Percentiles rank a stretch among this genome's conserved stretches.
Conservation (phyloP, 495 filamentous ascomycete genomes). For the Podospora tetraspora region DNA sequence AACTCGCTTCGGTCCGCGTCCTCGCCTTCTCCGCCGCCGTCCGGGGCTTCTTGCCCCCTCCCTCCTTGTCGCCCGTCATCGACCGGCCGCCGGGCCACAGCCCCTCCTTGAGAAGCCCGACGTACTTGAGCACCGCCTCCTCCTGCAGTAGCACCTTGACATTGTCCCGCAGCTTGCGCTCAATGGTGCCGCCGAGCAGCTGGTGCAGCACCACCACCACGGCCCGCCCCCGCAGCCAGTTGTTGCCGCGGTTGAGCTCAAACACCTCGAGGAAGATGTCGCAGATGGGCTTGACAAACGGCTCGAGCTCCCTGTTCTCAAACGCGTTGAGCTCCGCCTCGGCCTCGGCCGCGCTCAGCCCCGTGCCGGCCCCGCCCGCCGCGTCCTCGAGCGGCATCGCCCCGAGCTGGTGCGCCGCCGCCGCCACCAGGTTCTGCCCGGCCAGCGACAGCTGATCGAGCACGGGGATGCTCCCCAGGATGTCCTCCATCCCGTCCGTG, state of each 20-base stretch:
- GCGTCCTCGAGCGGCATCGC: constrained; percentile 39
- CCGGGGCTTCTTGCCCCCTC: constrained; percentile 48
- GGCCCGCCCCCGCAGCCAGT: constrained; percentile 88
- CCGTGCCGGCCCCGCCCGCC: constrained; percentile 44
- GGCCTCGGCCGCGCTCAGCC: constrained; percentile 74
- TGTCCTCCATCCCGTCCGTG: constrained; percentile 96
- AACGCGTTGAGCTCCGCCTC: constrained; percentile 94
- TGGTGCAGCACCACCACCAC: constrained; percentile 89
- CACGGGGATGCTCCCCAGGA: constrained; percentile 88
- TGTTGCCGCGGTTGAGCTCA: constrained; percentile 88
- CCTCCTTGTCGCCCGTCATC: constrained; percentile 21
- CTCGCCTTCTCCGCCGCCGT: constrained; percentile 62
- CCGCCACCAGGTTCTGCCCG: constrained; percentile 86
- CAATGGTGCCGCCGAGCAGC: constrained; percentile 85
- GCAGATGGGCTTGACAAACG: constrained; percentile 97
- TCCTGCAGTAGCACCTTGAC: constrained; percentile 65
- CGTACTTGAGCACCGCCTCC: constrained; percentile 69
- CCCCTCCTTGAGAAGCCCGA: constrained; percentile 60
- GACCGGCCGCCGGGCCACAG: constrained; percentile 68
- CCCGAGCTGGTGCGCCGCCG: constrained; percentile 72
- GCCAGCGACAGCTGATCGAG: constrained; percentile 91
- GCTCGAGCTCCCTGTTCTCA: constrained; percentile 78
- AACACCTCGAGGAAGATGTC: constrained; percentile 96
- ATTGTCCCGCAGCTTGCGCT: constrained; percentile 85
- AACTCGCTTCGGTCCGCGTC: constrained; percentile 66